These are phyloP conservation scores for Cryptococcus neoformans DNA, from an alignment of 1,284 basidiomycete species.

Conservation along the genomic window DNA sequence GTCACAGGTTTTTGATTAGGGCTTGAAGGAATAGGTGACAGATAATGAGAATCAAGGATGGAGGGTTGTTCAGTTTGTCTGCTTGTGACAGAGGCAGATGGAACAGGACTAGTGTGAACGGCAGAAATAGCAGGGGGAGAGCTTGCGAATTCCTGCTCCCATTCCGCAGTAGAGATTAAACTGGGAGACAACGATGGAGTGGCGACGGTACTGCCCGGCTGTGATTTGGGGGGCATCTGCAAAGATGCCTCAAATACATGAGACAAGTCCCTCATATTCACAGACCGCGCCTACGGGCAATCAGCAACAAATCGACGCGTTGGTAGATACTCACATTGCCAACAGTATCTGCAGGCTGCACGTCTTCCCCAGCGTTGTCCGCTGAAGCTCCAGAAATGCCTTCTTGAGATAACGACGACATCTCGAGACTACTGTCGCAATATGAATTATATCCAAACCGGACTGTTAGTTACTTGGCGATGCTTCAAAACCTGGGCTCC, in stretches of 20 bases:
- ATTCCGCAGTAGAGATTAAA: no score
- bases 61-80: no score
- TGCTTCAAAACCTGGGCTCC: no score
- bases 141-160: background rate
- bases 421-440: background rate
- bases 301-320: no score
- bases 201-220: constrained; percentile 1
- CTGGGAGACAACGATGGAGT: constrained; percentile 2
- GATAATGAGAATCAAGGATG: no score
- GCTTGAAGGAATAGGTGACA: constrained; percentile 3
- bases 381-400: constrained; percentile 9
- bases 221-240: constrained; percentile 8
- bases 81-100: no score
- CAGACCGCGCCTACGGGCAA: background rate
- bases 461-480: no score
- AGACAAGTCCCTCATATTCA: constrained; percentile 22
- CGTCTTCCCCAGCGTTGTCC: constrained; percentile 30
- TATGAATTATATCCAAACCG: no score
- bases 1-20: background rate
- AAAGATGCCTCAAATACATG: constrained; percentile 14
- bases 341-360: constrained; percentile 17
- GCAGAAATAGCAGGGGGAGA: no score
- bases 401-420: constrained; percentile 8
- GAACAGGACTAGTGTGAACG: no score
- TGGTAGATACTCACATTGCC: background rate